Percentiles rank a stretch among this genome's conserved stretches.
Conservation (phyloP, 2,329 filamentous ascomycete species). For the Magnaporthiopsis incrustans region DNA sequence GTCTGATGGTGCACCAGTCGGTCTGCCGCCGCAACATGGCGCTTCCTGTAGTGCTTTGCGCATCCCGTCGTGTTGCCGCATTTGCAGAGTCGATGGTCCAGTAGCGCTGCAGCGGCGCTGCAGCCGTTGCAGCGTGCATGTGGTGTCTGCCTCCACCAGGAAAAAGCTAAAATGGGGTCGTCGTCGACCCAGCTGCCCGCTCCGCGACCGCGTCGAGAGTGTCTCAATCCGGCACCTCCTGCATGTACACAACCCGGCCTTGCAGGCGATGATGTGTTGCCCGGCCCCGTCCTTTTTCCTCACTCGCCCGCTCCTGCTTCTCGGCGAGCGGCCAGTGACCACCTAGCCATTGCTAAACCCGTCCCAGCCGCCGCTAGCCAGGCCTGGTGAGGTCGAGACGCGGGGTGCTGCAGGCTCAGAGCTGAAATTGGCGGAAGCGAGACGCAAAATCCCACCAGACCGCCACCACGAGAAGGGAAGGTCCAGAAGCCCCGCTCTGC, state of each 20-base stretch:
- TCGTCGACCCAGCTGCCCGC: not conserved
- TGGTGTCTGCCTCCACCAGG: not conserved
- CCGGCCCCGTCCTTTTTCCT: not conserved
- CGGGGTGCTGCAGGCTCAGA: too few species aligned
- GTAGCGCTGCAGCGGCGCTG: not conserved
- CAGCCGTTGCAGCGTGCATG: too few species aligned
- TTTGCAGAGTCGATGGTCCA: not conserved
- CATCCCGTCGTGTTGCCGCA: not conserved
- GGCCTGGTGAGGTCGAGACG: too few species aligned
- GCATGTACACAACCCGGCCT: not conserved
- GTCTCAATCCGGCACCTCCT: not conserved
- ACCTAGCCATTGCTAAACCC: too few species aligned
- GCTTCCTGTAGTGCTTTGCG: not conserved
- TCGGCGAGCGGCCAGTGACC: not conserved
- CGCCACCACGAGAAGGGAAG: not conserved
- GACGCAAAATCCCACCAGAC: too few species aligned
- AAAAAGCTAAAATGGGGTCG: not conserved
- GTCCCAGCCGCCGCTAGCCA: too few species aligned
- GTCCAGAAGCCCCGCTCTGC: not conserved
- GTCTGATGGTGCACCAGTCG: not conserved
- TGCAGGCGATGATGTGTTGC: not conserved
- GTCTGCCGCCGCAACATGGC: not conserved
- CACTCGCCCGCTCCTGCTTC: not conserved
- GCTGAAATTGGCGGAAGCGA: not conserved
- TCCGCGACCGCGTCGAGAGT: not conserved